phyloP scores from a whole-genome alignment of 495 filamentous ascomycete species.

The Talaromyces nanjingensis region DNA sequence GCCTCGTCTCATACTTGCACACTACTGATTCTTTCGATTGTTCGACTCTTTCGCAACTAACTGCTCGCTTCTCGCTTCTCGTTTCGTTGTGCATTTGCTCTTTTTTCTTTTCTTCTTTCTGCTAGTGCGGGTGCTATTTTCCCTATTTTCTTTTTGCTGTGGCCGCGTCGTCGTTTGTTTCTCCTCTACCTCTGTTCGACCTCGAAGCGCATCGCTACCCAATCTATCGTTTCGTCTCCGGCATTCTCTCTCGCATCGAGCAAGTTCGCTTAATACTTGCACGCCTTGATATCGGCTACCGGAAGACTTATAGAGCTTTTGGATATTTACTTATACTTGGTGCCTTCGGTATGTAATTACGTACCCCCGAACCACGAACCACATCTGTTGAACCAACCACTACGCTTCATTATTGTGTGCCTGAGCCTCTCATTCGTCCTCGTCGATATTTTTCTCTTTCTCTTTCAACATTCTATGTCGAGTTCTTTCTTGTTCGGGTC shows the following conservation, averaged over 20 bases:
- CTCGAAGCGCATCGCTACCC: constrained; percentile 19
- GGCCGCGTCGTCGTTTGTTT: constrained; percentile 11
- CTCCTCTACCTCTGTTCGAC: constrained; percentile 10
- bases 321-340: not conserved
- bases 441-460: constrained; percentile 5
- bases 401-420: constrained; percentile 7
- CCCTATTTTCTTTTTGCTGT: constrained; percentile 10
- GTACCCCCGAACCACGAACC: not conserved
- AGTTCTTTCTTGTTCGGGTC: not conserved
- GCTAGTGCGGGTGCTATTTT: constrained; percentile 9
- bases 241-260: not conserved
- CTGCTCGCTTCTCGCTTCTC: constrained; percentile 7
- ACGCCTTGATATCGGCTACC: constrained; percentile 13
- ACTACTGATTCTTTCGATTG: not conserved
- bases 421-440: constrained; percentile 15
- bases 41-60: not conserved
- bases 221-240: constrained; percentile 17
- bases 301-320: constrained; percentile 3
- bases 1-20: not conserved
- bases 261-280: not conserved
- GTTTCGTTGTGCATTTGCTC: not conserved
- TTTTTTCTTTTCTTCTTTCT: not conserved
- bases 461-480: not conserved
- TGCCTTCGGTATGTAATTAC: not conserved
- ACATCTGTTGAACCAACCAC: not conserved